Percentiles rank a stretch among this genome's conserved stretches.
Conservation (phyloP, 331 rosid species). For the Quercus lobata region DNA sequence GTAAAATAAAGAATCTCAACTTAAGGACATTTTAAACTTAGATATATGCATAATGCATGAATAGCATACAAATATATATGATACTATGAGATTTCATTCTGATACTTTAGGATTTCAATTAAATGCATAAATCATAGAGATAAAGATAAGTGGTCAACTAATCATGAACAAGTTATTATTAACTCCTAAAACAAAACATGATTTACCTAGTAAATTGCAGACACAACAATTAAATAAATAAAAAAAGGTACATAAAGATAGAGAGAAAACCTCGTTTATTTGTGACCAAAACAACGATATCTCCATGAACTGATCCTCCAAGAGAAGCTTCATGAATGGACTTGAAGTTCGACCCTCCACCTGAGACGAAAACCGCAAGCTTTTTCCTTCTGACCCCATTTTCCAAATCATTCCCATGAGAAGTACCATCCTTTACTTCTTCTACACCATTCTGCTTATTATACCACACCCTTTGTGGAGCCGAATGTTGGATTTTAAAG, state of each 20-base stretch:
- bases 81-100: no score
- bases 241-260: background rate
- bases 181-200: background rate
- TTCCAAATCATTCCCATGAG: constrained; percentile 10
- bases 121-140: no score
- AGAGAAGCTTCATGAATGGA: constrained; percentile 70
- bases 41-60: no score
- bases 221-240: background rate
- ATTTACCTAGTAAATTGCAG: background rate
- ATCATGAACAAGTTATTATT: no score
- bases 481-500: constrained; percentile 11
- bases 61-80: no score
- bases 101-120: no score
- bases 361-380: constrained; percentile 81
- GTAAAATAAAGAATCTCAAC: background rate
- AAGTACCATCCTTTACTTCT: constrained; percentile 1
- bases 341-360: constrained; percentile 90
- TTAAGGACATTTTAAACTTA: no score
- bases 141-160: no score
- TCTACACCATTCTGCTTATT: constrained; percentile 12
- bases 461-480: constrained; percentile 4
- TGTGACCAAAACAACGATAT: constrained; percentile 64
- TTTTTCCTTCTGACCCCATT: constrained; percentile 45
- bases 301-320: constrained; percentile 61
- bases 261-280: constrained; percentile 45